Base-by-base conservation (phyloP, 2,329 filamentous ascomycete genomes). In the Bisporella sp. region DNA sequence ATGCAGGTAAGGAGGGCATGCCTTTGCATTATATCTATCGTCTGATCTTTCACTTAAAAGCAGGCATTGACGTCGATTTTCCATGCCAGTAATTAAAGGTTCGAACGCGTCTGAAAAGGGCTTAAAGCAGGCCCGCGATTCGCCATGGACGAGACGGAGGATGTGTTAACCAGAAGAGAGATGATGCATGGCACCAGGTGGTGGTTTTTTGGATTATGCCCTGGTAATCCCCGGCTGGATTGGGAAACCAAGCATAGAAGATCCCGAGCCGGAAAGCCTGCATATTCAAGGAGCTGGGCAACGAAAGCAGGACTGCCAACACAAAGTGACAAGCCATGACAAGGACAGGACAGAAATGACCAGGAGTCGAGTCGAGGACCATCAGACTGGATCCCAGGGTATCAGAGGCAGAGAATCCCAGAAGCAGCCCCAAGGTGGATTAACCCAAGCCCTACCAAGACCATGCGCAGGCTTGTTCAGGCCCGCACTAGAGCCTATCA, bases 81-180 rank as follows among this genome's bases (percentile, higher is more conserved):
- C 53, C 55, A 53, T 54, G 53, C 49, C 56, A 60, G 53, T 57
- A 61, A 59, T 63, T 59, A 60, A 62, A 61, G 56, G 55, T 53
- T 53, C 53, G 51, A 58, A 56, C 57, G 50, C 51, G 66, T 69
- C 68, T 69, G 70, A 63, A 68, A 64, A 67, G 65, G 68, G 59
- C 66, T 69, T 67, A 69, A 75, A 73, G 71, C 72, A 72, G 64
- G 66, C 65, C 67, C 67, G 66, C 65, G 67, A 73, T 70, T 72
- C 68, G 67, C 68, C 69, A 69, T 72, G 68, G 69, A 66, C 69
- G 68, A 73, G 71, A 75, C 70, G 61, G 64, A 66, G 70, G 68
- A 68, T 64, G 73, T 74, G 56, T 60, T 57, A 59, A 51, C 52
- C 48, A 45, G 47, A 52, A 40, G 54, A 50, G 33, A 43, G 45